These are phyloP conservation scores for Verticillium albo-atrum DNA, from an alignment of 2,329 filamentous ascomycete genomes.

Conservation along the genomic window DNA sequence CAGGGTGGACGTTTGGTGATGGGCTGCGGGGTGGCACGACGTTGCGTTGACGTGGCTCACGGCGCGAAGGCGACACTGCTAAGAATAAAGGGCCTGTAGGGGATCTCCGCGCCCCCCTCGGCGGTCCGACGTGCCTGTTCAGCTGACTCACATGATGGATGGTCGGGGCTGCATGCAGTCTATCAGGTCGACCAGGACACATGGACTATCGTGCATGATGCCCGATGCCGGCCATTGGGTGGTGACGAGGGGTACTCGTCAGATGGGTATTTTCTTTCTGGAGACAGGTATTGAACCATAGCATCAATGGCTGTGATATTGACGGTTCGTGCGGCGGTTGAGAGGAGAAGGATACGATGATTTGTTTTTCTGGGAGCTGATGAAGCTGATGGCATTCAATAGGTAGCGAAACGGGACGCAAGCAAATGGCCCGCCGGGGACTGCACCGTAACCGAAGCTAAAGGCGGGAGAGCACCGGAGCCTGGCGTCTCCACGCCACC, in stretches of 20 bases:
- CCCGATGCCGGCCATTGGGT: background rate
- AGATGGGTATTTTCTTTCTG: background rate
- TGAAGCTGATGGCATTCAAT: background rate
- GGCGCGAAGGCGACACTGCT: background rate
- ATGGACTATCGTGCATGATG: background rate
- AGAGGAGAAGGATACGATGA: background rate
- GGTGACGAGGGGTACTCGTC: background rate
- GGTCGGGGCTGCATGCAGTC: background rate
- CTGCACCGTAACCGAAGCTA: no score
- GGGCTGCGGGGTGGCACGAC: no score
- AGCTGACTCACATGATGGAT: background rate
- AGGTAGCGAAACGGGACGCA: no score
- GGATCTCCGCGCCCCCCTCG: background rate
- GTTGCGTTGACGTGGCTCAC: background rate
- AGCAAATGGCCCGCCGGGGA: no score
- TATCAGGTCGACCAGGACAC: background rate
- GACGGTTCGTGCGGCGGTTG: background rate
- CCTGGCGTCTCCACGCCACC: no score
- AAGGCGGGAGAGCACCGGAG: no score
- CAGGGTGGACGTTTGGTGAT: no score
- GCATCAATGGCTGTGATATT: background rate
- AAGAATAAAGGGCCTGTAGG: background rate
- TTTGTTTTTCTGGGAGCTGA: background rate
- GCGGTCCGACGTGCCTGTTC: background rate
- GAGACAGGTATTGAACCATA: background rate